Conservation (phyloP, 805 yeast genomes). For the Zygotorulaspora florentina region DNA sequence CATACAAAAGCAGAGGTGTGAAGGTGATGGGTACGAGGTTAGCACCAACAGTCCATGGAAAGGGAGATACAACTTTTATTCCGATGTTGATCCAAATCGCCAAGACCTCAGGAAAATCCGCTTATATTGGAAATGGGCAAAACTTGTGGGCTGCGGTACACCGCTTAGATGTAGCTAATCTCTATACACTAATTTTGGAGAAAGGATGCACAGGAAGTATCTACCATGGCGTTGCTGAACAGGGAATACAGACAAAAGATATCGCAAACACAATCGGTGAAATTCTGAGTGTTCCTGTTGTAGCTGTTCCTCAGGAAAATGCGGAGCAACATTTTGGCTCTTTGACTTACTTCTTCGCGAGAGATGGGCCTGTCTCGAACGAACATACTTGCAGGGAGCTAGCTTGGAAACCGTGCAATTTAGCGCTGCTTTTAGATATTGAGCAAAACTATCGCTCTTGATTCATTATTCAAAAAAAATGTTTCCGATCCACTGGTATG, state of each 20-base stretch:
- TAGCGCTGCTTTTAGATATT: slow-evolving; percentile 24
- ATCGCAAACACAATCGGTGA: slow-evolving; percentile 30
- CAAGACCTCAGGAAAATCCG: slow-evolving; percentile 31
- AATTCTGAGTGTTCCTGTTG: slow-evolving; percentile 13
- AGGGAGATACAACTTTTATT: slow-evolving; percentile 30
- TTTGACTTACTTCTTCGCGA: slow-evolving; percentile 13
- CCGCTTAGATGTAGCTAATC: slow-evolving; percentile 33
- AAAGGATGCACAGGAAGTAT: slow-evolving; percentile 26
- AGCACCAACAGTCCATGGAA: slow-evolving; percentile 37
- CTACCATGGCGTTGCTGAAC: slow-evolving; percentile 29
- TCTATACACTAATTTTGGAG: slow-evolving; percentile 30
- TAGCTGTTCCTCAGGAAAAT: slow-evolving; percentile 17
- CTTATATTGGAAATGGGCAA: slow-evolving; percentile 37
- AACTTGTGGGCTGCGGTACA: slow-evolving; percentile 35
- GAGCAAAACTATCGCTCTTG: slow-evolving; percentile 10
- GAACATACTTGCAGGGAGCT: slow-evolving; percentile 22
- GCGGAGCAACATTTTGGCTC: slow-evolving; percentile 10
- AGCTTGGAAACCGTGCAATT: slow-evolving; percentile 29
- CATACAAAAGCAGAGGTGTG: slow-evolving; percentile 27
- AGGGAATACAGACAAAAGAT: slow-evolving; percentile 19
- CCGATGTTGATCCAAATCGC: slow-evolving; percentile 27
- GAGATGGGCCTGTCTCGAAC: slow-evolving; percentile 12
- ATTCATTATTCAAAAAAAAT: too few species aligned
- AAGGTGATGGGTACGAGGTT: slow-evolving; percentile 27
- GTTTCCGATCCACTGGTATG: too few species aligned